Evolutionary conservation across 441 rosid genomes (phyloP).

Genomic region (Brassica hybrid): DNA sequence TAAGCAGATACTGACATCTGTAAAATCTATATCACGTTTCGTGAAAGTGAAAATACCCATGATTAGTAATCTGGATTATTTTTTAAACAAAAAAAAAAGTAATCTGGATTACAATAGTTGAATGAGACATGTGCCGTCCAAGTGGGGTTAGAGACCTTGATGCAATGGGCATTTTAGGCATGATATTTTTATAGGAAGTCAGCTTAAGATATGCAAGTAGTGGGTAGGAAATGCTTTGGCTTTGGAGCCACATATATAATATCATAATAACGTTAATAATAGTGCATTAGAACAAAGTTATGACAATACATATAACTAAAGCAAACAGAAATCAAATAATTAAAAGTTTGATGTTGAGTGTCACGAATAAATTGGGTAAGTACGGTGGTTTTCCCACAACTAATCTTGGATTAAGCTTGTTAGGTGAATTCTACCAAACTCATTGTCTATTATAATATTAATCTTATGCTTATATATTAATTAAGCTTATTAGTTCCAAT

Average conservation of each 20-base stretch:
- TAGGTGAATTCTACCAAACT: conserved; percentile 37
- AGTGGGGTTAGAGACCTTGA: conserved; percentile 39
- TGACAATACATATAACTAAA: conserved; percentile 44
- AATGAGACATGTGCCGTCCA: conserved; percentile 41
- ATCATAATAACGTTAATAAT: conserved; percentile 38
- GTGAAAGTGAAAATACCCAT: conserved; percentile 6
- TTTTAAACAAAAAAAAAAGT: too few species aligned
- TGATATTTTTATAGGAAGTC: conserved; percentile 25
- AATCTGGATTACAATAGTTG: conserved; percentile 24
- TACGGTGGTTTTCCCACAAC: conserved; percentile 25
- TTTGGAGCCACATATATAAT: conserved; percentile 36
- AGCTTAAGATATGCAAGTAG: conserved; percentile 40
- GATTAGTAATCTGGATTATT: too few species aligned
- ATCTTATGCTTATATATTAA: conserved; percentile 10
- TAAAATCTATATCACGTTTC: background rate
- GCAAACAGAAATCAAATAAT: conserved; percentile 26
- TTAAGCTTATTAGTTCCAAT: background rate
- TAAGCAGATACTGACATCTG: background rate
- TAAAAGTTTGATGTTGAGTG: conserved; percentile 42
- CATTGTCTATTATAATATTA: conserved; percentile 38
- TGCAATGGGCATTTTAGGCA: conserved; percentile 34
- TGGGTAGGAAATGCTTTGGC: conserved; percentile 35
- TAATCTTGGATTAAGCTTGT: conserved; percentile 35
- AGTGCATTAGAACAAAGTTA: conserved; percentile 34
- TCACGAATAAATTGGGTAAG: conserved; percentile 36